Base-by-base conservation (phyloP, 1,284 basidiomycete species). In the Puccinia coronata region DNA sequence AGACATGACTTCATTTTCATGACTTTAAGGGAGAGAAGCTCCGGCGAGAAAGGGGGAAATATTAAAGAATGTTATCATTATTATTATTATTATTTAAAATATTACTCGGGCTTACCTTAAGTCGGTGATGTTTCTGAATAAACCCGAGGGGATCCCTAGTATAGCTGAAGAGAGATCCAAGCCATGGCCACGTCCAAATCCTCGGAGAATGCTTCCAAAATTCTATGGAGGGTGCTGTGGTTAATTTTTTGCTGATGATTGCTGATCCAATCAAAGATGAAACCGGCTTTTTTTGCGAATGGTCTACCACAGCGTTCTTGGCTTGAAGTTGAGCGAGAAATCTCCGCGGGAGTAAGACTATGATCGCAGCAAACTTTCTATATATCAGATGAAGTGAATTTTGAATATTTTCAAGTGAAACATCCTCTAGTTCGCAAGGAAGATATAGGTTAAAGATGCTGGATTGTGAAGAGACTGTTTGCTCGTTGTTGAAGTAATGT, bases 61-160 rank as follows among this genome's bases (percentile, higher is more conserved):
- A n/a, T n/a, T n/a, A 20, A 28, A 23, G 25, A 6, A 53, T 5
- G 31, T 12, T 31, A 25, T 23, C 39, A 28, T 23, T 28, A 39
- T 65, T 43, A n/a, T n/a, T n/a, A n/a, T n/a, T n/a, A n/a, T n/a
- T n/a, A n/a, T n/a, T 36, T 61, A 34, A 57, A 41, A 41, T 59
- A 18, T 28, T 16, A 34, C 20, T 18, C 20, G 53, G 23, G 67
- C 65, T 69, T 65, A 80, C 79, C 55, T 80, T 59, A 73, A n/a
- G 18, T 72, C 23, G 20, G 65, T 73, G 69, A 65, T 73, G 49
- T 16, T 3, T 61, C 43, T 61, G 69, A 51, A 80, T 63, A 67
- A 80, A 80, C 23, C 43, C 43, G 67, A 80, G 57, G 8, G 79
- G 79, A 73, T 80, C 70, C 36, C 57, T 39, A 36, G 79, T 80